phyloP scores from a whole-genome alignment of 2,329 filamentous ascomycete genomes.

The Dissoconium aciculare region DNA sequence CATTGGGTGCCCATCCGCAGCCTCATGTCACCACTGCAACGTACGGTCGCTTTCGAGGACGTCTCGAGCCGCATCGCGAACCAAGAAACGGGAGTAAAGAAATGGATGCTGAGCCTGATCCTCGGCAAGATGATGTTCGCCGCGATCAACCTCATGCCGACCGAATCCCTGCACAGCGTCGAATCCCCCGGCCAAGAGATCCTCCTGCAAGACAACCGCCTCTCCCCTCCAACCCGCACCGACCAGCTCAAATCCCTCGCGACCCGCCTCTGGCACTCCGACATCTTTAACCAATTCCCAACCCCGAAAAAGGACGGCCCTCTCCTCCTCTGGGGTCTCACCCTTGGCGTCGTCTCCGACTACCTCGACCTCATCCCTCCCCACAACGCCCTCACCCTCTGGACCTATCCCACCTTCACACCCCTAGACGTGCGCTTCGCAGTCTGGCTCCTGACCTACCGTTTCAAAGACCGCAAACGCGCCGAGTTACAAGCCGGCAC shows the following conservation, averaged over 20 bases:
- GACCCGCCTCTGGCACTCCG: conserved; percentile 12
- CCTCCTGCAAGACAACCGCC: conserved; percentile 16
- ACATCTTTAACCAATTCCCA: conserved; percentile 18
- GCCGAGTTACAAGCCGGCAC: conserved; percentile 21
- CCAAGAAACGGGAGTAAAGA: conserved; percentile 39
- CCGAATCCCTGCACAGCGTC: conserved; percentile 44
- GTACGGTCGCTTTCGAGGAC: conserved; percentile 49
- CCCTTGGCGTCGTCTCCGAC: conserved; percentile 51
- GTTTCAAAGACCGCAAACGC: conserved; percentile 39
- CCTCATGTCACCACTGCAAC: conserved; percentile 44
- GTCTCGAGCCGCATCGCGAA: conserved; percentile 47
- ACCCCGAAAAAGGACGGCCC: conserved; percentile 29
- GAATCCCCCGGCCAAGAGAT: conserved; percentile 19
- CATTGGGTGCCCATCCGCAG: conserved; percentile 54
- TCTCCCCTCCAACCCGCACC: conserved; percentile 8
- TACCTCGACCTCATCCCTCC: conserved; percentile 54
- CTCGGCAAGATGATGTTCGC: conserved; percentile 55
- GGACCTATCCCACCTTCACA: conserved; percentile 56
- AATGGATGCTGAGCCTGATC: conserved; percentile 40
- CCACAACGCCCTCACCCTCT: conserved; percentile 44
- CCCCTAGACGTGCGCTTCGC: conserved; percentile 44
- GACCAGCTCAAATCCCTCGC: conserved; percentile 9
- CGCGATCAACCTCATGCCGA: conserved; percentile 47
- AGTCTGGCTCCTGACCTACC: conserved; percentile 45
- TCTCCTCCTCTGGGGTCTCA: conserved; percentile 53